phyloP scores from a whole-genome alignment of 116 monocot genomes.

The Phalaenopsis hybrid region DNA sequence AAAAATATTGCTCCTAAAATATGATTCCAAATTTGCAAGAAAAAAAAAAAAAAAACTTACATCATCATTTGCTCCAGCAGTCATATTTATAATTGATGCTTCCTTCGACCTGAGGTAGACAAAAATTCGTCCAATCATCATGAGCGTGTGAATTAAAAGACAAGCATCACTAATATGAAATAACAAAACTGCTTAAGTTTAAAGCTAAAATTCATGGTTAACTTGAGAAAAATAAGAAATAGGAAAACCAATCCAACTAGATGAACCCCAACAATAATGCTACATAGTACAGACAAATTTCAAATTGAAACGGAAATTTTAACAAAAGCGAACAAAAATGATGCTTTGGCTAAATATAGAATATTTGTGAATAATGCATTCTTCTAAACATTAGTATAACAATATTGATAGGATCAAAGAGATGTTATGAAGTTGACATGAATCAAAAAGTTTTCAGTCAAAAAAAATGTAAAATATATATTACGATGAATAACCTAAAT shows the following conservation, averaged over 20 bases:
- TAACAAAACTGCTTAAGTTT: neutral
- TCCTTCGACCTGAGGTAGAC: constrained; percentile 54
- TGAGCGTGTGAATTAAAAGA: neutral
- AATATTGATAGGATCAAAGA: neutral
- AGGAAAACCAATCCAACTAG: neutral
- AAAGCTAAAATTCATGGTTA: neutral
- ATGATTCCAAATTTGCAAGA: neutral
- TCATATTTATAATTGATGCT: constrained; percentile 53
- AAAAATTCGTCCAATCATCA: neutral
- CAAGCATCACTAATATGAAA: neutral
- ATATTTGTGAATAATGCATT: neutral
- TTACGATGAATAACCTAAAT: too few species aligned
- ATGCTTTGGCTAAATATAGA: neutral
- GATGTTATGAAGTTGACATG: neutral
- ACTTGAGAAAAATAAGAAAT: neutral
- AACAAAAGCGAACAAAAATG: neutral
- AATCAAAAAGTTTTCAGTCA: too few species aligned
- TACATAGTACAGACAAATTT: neutral
- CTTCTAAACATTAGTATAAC: neutral
- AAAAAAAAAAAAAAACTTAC: constrained; percentile 31
- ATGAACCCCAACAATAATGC: neutral
- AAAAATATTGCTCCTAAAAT: neutral
- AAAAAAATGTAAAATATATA: too few species aligned
- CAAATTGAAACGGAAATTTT: neutral
- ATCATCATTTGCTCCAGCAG: constrained; percentile 60